Base-by-base conservation (phyloP, 1,284 basidiomycete species). In the Cutaneotrichosporon cavernicola region DNA sequence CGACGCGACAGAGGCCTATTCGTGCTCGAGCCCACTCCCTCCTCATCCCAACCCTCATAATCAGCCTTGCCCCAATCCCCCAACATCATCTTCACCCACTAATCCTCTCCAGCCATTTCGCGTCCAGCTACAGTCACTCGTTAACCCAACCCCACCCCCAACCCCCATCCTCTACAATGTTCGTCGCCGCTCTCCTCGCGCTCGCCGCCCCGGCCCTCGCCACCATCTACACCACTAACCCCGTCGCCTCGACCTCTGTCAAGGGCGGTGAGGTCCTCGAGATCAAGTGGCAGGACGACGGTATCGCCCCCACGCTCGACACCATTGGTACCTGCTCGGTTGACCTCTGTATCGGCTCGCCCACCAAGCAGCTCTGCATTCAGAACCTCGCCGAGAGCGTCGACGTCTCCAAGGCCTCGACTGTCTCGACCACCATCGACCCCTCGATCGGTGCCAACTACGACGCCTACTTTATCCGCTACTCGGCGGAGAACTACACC, bases 221-320 rank as follows among this genome's bases (percentile, higher is more conserved):
- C 46, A 75, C 72, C 34, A 71, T 81, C 56, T 81, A 80, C 73
- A 74, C 76, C 56, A 81, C 80, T 59, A 70, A 65, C 60, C 80
- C 80, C 26, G 83, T 86, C 31, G 81, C 82, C 9, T 64, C 82
- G 0, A 85, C 86, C 14, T 80, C 72, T 11, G 87, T 84, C 73
- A 75, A 81, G n/a, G 89, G 83, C 64, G 90, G 90, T 36, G 81
- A 87, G 73, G 69, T 75, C 2, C 82, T 85, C 53, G 86, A 82
- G 32, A 78, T 94, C 66, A 78, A 72, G 56, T 94, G 92, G 92
- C 78, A 72, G 66, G 90, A 92, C 65, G 83, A 87, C 69, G 85
- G 85, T 61, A 66, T 66, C 0, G 38, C 82, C 0, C 89, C 90
- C 7, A 72, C 81, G 31, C 84, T 92, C 46, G 69, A 78, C 22